Base-by-base conservation (phyloP, 2,329 filamentous ascomycete species). In the Sclerotinia subarctica region DNA sequence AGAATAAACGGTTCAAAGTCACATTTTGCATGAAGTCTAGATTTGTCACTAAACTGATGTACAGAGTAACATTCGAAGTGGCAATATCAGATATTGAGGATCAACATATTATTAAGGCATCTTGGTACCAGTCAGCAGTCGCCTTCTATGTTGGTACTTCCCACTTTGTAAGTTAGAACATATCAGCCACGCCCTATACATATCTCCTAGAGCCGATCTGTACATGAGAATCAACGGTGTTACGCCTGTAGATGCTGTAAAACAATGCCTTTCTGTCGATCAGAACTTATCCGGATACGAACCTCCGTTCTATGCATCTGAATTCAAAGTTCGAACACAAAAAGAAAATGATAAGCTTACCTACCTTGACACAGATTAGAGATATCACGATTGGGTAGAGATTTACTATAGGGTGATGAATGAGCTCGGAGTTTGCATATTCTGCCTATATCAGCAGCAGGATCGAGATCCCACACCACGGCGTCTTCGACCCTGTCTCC, bases 381-480 rank as follows among this genome's bases (percentile, higher is more conserved):
- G 26, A 29, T 35, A 47, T 62, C 21, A 62, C 44, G 24, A 62
- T 62, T 49, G 58, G 44, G 21, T 32, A 35, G 21, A 51, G 10
- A 51, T 62, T 24, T 42, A 26, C 15, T n/a, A 26, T 51, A n/a
- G 29, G 32, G 35, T 47, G 17, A 62, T 24, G 46, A 38, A 62
- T 51, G 44, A 35, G 46, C n/a, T 62, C 15, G 32, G 29, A 51
- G n/a, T 62, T 49, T 62, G 21, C 57, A 46, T 59, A 51, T 38
- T 35, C 35, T 46, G 58, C 21, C 15, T 62, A 51, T 24, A 38
- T 38, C 21, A 62, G 8, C 29, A 24, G n/a, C 15, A 51, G 59
- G 26, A 62, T 62, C 29, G 59, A 62, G 59, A 51, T 62, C 19
- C n/a, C 29, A 26, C 29, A 51, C 24, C 21, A 26, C 21, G 38